phyloP scores from a whole-genome alignment of 2,329 filamentous ascomycete species.

The Penicillium corylophilum region DNA sequence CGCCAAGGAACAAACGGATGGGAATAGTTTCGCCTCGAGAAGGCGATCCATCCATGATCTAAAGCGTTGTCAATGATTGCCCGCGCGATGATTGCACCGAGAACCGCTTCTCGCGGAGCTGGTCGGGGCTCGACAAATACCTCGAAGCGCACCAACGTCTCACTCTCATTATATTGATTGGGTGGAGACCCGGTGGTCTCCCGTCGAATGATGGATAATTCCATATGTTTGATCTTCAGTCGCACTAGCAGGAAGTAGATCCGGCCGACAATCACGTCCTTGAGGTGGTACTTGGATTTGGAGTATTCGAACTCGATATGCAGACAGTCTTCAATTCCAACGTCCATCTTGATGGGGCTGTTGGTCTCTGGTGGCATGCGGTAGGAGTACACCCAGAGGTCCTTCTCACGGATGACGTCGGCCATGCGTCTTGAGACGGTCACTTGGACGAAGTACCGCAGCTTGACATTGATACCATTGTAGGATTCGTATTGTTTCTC shows the following conservation, averaged over 20 bases:
- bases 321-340: constrained; percentile 97
- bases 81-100: not conserved
- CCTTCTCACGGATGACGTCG: constrained; percentile 97
- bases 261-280: constrained; percentile 96
- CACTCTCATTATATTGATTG: constrained; percentile 99
- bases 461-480: constrained; percentile 98
- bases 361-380: constrained; percentile 97
- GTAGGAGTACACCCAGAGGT: constrained; percentile 99
- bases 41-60: constrained; percentile 99
- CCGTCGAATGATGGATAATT: constrained; percentile 92
- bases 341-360: constrained; percentile 99
- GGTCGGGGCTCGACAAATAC: constrained; percentile 43
- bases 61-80: constrained; percentile 31
- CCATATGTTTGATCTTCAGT: constrained; percentile 99
- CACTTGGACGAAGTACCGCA: constrained; percentile 96
- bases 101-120: not conserved
- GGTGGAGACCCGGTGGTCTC: constrained; percentile 95
- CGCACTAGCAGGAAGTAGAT: constrained; percentile 98
- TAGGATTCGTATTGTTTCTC: constrained; percentile 99
- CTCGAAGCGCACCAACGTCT: constrained; percentile 96
- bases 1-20: constrained; percentile 92
- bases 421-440: constrained; percentile 96
- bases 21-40: constrained; percentile 93
- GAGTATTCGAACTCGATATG: constrained; percentile 99
- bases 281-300: constrained; percentile 98